Evolutionary conservation across 1,284 basidiomycete genomes (phyloP), one percentile per base, ranked within the genome.

Genomic region (Xerocomus minutiporus): DNA sequence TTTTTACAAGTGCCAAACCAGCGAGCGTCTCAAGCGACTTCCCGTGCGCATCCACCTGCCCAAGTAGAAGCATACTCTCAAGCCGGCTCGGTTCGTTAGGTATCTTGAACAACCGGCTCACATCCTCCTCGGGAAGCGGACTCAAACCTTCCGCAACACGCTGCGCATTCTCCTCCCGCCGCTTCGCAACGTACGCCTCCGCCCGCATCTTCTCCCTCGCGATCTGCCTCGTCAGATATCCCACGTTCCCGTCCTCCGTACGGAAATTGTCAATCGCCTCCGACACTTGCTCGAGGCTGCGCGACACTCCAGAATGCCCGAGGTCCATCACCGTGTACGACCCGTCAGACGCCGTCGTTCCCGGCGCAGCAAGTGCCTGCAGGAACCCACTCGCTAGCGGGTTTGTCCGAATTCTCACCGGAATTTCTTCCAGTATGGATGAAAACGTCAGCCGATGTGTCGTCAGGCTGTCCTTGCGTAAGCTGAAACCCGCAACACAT

Each of bases 201-300:
- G 93, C 91, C 57, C 84, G 84, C 38, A 81, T 75, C 67, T 87
- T 88, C 72, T 98, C 96, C 44, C 96, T 83, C 25, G 86, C 88
- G 63, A 97, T 93, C 71, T 97, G 94, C 54, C 96, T 86, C 45
- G 82, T 80, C 65, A 95, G 79, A 78, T 95, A 99, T 46, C 91
- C 93, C 53, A 97, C 82, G 70, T 97, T 97, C 58, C 93, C 90
- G 66, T 93, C 88, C 71, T 97, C 94, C 53, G 90, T 91, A 61
- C 86, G 84, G 76, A 93, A 92, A 55, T 77, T 82, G 69, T 95
- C 92, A 58, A 97, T 78, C 0, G 86, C 83, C 64, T 95, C 90
- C 58, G 91, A 83, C 43, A 95, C 84, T 68, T 87, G 83, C 72
- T 91, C 87, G 59, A 96, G 74, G 69, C 86, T 86, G 65, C 78